phyloP scores from a whole-genome alignment of 257 asterid species.

The Rhazya stricta region DNA sequence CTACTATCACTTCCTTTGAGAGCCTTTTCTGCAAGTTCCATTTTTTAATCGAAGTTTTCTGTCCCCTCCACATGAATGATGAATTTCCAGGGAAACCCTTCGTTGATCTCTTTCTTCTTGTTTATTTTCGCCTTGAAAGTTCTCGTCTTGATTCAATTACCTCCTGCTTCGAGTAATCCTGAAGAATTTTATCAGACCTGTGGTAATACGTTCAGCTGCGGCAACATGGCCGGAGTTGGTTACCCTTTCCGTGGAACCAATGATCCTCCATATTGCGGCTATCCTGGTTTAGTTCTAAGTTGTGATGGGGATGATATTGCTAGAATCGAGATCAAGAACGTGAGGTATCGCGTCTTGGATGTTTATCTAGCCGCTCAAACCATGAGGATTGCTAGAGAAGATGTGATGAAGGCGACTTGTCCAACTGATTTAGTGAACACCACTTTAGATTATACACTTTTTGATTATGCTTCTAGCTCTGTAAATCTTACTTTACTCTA shows the following conservation, averaged over 20 bases:
- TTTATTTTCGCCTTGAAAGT: slow-evolving; percentile 10
- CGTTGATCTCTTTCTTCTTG: slow-evolving; percentile 20
- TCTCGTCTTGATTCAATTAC: slow-evolving; percentile 25
- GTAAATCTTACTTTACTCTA: slow-evolving; percentile 54
- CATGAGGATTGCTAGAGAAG: slow-evolving; percentile 55
- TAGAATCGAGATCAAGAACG: slow-evolving; percentile 35
- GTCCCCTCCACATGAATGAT: slow-evolving; percentile 30
- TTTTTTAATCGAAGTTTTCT: neutral
- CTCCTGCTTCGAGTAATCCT: slow-evolving; percentile 18
- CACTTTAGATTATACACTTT: slow-evolving; percentile 45
- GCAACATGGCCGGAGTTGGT: slow-evolving; percentile 33
- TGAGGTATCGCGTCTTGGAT: slow-evolving; percentile 34
- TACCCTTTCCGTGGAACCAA: slow-evolving; percentile 51
- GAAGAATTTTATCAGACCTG: slow-evolving; percentile 32
- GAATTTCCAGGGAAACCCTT: slow-evolving; percentile 32
- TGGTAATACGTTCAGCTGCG: slow-evolving; percentile 48
- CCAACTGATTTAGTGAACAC: slow-evolving; percentile 51
- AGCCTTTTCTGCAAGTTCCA: neutral
- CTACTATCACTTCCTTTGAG: slow-evolving; percentile 13
- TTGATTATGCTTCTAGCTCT: slow-evolving; percentile 34
- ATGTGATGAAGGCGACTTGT: slow-evolving; percentile 37
- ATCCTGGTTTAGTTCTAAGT: slow-evolving; percentile 47
- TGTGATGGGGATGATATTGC: slow-evolving; percentile 34
- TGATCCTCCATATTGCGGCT: slow-evolving; percentile 63
- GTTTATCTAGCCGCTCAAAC: slow-evolving; percentile 31